Percentiles rank a stretch among this genome's conserved stretches.
Conservation (phyloP, 768 basidiomycete genomes). For the Suillus weaverae region DNA sequence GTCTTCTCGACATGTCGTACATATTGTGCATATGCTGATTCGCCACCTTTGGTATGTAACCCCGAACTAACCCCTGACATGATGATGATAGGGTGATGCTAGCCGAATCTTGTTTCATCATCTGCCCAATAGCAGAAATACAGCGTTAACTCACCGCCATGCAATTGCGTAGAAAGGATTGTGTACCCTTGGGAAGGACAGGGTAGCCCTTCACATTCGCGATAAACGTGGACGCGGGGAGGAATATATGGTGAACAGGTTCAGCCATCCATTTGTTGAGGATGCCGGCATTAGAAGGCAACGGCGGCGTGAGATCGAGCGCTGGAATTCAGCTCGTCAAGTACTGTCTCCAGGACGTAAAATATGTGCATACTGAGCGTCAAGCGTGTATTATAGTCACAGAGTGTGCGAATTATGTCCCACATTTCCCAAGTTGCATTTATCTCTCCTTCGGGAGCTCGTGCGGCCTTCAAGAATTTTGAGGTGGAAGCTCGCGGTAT, state of each 20-base stretch:
- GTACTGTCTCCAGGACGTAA: slow-evolving; percentile 9
- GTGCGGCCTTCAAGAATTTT: slow-evolving; percentile 27
- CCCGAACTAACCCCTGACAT: slow-evolving; percentile 65
- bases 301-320: slow-evolving; percentile 86
- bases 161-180: slow-evolving; percentile 85
- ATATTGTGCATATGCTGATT: slow-evolving; percentile 88
- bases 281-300: slow-evolving; percentile 75
- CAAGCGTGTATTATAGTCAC: slow-evolving; percentile 76
- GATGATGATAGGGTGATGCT: slow-evolving; percentile 88
- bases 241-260: slow-evolving; percentile 83
- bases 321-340: slow-evolving; percentile 48
- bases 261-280: slow-evolving; percentile 92
- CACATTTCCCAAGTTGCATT: slow-evolving; percentile 97
- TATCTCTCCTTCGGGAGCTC: slow-evolving; percentile 54
- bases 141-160: slow-evolving; percentile 64
- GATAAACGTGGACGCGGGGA: slow-evolving; percentile 91
- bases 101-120: slow-evolving; percentile 21
- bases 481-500: slow-evolving; percentile 25
- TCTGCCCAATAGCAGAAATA: slow-evolving; percentile 16
- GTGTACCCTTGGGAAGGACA: slow-evolving; percentile 90
- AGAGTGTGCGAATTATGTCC: slow-evolving; percentile 90
- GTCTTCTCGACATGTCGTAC: slow-evolving; percentile 80
- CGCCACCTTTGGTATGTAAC: slow-evolving; percentile 79
- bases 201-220: slow-evolving; percentile 97
- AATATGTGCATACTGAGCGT: slow-evolving; percentile 57